These are phyloP conservation scores for Dryas octopetala DNA, from an alignment of 306 rosid species.

Conservation along the genomic window DNA sequence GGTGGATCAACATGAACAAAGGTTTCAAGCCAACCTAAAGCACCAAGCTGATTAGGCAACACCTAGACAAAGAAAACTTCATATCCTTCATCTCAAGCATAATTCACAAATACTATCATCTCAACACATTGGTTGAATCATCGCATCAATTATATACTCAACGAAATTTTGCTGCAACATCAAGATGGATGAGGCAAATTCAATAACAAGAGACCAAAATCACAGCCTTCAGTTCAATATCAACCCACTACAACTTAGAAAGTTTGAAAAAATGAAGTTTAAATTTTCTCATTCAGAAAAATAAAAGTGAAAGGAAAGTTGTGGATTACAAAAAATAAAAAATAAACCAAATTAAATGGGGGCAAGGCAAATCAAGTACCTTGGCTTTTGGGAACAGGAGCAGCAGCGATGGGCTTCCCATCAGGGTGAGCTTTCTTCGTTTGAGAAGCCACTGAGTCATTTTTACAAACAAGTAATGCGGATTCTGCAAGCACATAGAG, in stretches of 20 bases:
- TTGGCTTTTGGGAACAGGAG: slow-evolving; percentile 51
- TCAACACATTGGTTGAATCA: background rate
- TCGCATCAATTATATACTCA: too few species aligned
- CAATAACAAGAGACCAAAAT: background rate
- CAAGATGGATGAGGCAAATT: background rate
- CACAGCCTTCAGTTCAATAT: background rate
- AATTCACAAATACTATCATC: background rate
- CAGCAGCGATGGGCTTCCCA: slow-evolving; percentile 40
- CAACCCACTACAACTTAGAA: background rate
- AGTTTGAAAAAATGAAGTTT: background rate
- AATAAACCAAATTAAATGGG: background rate
- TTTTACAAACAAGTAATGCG: slow-evolving; percentile 45
- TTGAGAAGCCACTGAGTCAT: slow-evolving; percentile 11
- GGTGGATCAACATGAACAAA: background rate
- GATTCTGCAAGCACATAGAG: slow-evolving; percentile 44
- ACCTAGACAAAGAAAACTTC: background rate
- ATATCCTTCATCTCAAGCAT: background rate
- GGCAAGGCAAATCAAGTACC: slow-evolving; percentile 27
- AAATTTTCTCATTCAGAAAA: background rate
- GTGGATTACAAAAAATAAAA: background rate
- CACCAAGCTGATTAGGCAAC: too few species aligned
- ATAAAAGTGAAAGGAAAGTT: too few species aligned
- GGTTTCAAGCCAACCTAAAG: background rate
- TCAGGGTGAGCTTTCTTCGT: slow-evolving; percentile 34
- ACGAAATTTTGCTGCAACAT: background rate